A percentile compares a stretch with the other conserved stretches of the same genome.
phyloP scores from a whole-genome alignment of 1,139 yeast genomes.

The Hyphopichia buzzinii region DNA sequence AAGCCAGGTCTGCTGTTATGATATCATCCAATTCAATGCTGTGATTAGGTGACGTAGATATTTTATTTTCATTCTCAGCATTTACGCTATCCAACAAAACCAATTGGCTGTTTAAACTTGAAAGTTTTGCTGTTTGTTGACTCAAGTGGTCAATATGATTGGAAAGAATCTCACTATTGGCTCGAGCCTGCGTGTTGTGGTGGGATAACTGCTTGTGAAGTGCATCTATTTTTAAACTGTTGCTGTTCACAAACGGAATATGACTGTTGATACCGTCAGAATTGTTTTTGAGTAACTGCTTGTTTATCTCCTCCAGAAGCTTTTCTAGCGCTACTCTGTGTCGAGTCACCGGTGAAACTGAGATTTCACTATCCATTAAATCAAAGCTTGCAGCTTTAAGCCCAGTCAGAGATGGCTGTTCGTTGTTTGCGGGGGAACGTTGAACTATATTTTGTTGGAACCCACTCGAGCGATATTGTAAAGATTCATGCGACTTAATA shows the following conservation, averaged over 20 bases:
- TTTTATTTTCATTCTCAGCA: slow-evolving; percentile 15
- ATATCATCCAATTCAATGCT: slow-evolving; percentile 31
- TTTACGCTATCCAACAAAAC: slow-evolving; percentile 24
- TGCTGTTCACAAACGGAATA: slow-evolving; percentile 16
- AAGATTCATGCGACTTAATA: too few species aligned
- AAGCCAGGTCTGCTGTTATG: slow-evolving; percentile 40
- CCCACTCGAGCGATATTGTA: too few species aligned
- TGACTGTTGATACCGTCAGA: slow-evolving; percentile 9
- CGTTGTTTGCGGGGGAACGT: too few species aligned
- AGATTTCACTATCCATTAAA: slow-evolving; percentile 15
- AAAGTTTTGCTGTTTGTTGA: slow-evolving; percentile 27
- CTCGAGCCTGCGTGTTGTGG: slow-evolving; percentile 39
- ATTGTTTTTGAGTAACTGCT: slow-evolving; percentile 11
- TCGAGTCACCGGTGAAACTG: slow-evolving; percentile 3
- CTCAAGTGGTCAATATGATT: slow-evolving; percentile 33
- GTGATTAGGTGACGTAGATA: slow-evolving; percentile 15
- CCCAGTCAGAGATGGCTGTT: too few species aligned
- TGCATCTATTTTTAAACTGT: slow-evolving; percentile 24
- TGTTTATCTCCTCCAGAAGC: slow-evolving; percentile 24
- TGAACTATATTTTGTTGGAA: too few species aligned
- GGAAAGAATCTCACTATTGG: slow-evolving; percentile 32
- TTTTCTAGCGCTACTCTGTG: slow-evolving; percentile 5
- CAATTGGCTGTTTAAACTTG: slow-evolving; percentile 24
- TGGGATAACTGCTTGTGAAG: slow-evolving; percentile 33
- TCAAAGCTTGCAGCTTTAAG: too few species aligned